Conservation (phyloP, 495 filamentous ascomycete species). For the Aspergillus cavernicola region DNA sequence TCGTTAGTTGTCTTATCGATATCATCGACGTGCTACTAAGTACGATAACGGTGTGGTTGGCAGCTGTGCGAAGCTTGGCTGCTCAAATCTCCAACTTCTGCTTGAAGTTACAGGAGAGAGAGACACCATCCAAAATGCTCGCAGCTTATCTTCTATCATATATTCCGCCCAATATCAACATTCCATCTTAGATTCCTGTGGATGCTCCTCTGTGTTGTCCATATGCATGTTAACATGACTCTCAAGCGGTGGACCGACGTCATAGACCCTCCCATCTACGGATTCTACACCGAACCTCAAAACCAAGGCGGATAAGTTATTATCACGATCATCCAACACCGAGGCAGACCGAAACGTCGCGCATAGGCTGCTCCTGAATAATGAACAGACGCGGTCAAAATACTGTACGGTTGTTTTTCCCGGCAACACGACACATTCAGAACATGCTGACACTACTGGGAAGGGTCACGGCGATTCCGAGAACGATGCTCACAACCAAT, state of each 20-base stretch:
- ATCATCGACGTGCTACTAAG: neutral
- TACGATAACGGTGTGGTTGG: too few relatives aligned
- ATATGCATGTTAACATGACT: neutral
- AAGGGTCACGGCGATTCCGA: slow-evolving; percentile 33
- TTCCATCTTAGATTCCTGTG: too few relatives aligned
- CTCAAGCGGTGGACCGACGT: neutral
- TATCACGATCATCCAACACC: too few relatives aligned
- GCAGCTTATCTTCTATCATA: too few relatives aligned
- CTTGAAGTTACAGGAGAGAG: too few relatives aligned
- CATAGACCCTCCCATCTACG: slow-evolving; percentile 8
- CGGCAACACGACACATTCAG: too few relatives aligned
- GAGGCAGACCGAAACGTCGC: too few relatives aligned
- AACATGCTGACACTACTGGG: slow-evolving; percentile 6
- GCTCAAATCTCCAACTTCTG: neutral
- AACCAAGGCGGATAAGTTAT: neutral
- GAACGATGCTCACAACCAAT: slow-evolving; percentile 44
- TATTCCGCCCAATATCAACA: too few relatives aligned
- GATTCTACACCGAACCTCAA: neutral
- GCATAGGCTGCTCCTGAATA: slow-evolving; percentile 1
- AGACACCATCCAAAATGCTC: too few relatives aligned
- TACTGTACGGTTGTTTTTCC: slow-evolving; percentile 7
- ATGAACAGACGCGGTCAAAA: slow-evolving; percentile 8
- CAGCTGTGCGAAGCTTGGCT: neutral
- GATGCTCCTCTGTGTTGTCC: neutral
- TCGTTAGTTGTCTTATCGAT: neutral